Conservation (phyloP, 371 early-diverging fungal genomes). For the Mortierella sp. region DNA sequence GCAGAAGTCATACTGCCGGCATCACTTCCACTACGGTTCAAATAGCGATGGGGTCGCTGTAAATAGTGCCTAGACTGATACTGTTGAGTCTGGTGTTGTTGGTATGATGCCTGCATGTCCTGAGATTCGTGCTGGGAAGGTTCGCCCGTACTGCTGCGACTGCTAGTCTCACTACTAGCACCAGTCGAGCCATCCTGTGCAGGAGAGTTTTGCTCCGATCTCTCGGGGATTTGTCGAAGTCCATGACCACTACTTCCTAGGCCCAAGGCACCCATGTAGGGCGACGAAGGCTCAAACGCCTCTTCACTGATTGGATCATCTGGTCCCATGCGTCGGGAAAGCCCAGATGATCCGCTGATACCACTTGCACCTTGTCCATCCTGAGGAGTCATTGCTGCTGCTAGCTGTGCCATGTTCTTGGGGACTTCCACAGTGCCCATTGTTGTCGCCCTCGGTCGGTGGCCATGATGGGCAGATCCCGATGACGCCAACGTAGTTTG, state of each 20-base stretch:
- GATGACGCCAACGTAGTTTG: constrained; percentile 5
- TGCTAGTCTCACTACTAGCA: constrained; percentile 2
- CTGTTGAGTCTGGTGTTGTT: constrained; percentile 10
- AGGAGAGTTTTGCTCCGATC: constrained; percentile 48
- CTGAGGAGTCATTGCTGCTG: constrained; percentile 45
- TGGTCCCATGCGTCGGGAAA: constrained; percentile 19
- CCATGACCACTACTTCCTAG: constrained; percentile 12
- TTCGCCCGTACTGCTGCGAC: constrained; percentile 5
- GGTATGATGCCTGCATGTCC: not conserved
- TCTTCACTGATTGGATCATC: not conserved
- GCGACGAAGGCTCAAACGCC: constrained; percentile 9
- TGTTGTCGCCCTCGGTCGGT: constrained; percentile 46
- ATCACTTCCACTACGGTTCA: constrained; percentile 39
- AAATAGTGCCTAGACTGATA: not conserved
- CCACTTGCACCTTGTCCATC: constrained; percentile 10
- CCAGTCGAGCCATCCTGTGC: constrained; percentile 11
- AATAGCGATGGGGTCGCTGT: constrained; percentile 24
- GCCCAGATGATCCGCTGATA: constrained; percentile 17
- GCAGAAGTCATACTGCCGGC: constrained; percentile 12
- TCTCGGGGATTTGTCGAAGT: constrained; percentile 42
- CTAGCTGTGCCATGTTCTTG: constrained; percentile 50
- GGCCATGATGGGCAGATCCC: constrained; percentile 12
- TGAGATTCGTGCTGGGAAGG: not conserved
- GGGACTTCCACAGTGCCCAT: constrained; percentile 53
- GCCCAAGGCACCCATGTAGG: not conserved